phyloP scores from a whole-genome alignment of 352 stramenopile genomes.

The Globisporangium mamillatum region DNA sequence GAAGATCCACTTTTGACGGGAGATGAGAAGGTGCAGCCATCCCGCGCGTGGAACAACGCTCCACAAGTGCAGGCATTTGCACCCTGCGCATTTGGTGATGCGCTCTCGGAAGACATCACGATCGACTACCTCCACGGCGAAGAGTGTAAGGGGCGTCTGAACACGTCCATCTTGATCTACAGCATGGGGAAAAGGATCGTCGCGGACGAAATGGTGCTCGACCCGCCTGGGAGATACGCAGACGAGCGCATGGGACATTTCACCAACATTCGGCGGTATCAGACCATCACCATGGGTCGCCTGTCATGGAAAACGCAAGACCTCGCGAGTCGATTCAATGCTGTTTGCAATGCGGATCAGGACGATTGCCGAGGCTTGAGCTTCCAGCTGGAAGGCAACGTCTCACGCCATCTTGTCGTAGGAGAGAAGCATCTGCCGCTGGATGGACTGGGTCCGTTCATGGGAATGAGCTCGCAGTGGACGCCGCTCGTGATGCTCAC shows the following conservation, averaged over 20 bases:
- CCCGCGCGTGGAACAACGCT: constrained; percentile 3
- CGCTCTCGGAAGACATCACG: constrained; percentile 31
- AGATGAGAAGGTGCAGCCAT: constrained; percentile 5
- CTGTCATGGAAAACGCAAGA: constrained; percentile 37
- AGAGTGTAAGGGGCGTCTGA: constrained; percentile 23
- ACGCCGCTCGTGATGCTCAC: constrained; percentile 37
- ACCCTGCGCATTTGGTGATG: constrained; percentile 27
- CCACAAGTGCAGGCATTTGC: constrained; percentile 42
- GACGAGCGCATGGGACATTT: constrained; percentile 22
- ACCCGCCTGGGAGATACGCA: not conserved
- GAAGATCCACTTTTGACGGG: constrained; percentile 15
- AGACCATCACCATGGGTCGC: constrained; percentile 44
- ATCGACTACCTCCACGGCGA: constrained; percentile 26
- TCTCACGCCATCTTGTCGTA: constrained; percentile 32
- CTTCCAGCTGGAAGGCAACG: constrained; percentile 26
- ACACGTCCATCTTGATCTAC: constrained; percentile 47
- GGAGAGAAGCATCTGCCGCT: constrained; percentile 36
- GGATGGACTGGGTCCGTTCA: constrained; percentile 29
- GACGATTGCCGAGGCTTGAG: constrained; percentile 34
- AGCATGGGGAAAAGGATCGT: constrained; percentile 39
- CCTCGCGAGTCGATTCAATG: constrained; percentile 39
- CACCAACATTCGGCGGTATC: constrained; percentile 37
- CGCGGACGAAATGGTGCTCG: constrained; percentile 30
- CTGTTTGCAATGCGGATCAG: constrained; percentile 19
- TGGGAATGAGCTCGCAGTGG: constrained; percentile 37